Evolutionary conservation across 2,329 filamentous ascomycete species (phyloP), one percentile per base, ranked within the genome.

Genomic region (Xylariomycetidae sp.): DNA sequence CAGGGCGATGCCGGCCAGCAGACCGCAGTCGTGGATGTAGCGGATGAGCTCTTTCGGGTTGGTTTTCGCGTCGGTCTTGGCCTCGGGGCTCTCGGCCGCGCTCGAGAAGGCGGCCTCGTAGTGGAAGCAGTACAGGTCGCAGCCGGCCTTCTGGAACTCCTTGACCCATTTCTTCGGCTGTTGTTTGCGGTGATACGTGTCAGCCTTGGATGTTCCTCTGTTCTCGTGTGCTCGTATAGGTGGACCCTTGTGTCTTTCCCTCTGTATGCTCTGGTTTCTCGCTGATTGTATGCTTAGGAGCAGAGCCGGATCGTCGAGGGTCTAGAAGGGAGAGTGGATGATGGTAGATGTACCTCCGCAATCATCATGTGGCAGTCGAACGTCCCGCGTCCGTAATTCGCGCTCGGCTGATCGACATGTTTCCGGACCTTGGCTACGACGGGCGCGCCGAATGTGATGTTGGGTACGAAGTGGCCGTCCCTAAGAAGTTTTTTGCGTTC

Each of bases 341-440:
- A 8, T 8, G 8, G 20, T 23, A 23, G 8, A 23, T 23, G 20
- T 71, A 90, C 86, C 82, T 98, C 90, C 53, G 87, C 80, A 57
- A 98, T 94, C 92, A 98, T 98, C 92, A 98, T 96, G 65, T 98
- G 92, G 73, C 92, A 98, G 64, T 98, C 92, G 59, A 98, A 98
- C 10, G 90, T 96, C 42, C 92, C 92, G 50, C 81, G 84, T 33
- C 85, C 88, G 47, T 82, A 70, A 20, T 73, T 73, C 32, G 73
- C 67, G 25, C 70, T 70, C 3, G 88, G 89, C 48, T 74, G 72
- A 37, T 86, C 81, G 51, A 98, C 89, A 53, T 95, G 85, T 28
- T 76, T 71, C 43, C 92, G 80, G 52, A 98, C 92, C 69, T 90
- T 94, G 49, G 87, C 90, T 28, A 98, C 92, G 23, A 98, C 88